These are phyloP conservation scores for Trichosanthes cucumerina DNA, from an alignment of 306 rosid genomes.

Conservation along the genomic window DNA sequence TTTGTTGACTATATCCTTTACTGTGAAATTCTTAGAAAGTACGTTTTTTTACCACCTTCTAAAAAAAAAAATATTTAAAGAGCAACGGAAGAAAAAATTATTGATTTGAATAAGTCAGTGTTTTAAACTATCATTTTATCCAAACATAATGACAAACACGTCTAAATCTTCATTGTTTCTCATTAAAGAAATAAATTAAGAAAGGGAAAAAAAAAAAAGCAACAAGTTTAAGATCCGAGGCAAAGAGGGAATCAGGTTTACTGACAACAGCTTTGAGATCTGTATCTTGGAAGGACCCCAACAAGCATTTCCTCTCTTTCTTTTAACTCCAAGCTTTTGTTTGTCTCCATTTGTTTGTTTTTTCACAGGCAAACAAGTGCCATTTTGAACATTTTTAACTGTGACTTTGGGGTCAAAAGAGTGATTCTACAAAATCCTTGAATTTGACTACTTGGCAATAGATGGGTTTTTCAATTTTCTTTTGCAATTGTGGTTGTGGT, in stretches of 20 bases:
- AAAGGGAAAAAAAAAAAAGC: not conserved
- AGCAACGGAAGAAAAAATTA: not conserved
- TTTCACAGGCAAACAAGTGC: not conserved
- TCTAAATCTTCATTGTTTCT: not conserved
- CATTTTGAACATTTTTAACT: not conserved
- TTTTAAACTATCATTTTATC: not conserved
- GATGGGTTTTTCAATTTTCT: not conserved
- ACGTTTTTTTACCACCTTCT: not conserved
- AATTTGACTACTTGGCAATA: not conserved
- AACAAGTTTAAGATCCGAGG: slow-evolving; percentile 5
- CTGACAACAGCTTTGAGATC: slow-evolving; percentile 6
- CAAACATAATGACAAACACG: not conserved
- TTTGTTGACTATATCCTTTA: not conserved
- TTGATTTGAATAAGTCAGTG: not conserved
- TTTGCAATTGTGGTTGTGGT: not conserved
- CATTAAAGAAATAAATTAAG: not conserved
- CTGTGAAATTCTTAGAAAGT: not conserved
- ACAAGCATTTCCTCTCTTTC: not conserved
- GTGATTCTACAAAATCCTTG: not conserved
- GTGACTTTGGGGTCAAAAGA: slow-evolving; percentile 5
- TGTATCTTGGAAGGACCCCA: slow-evolving; percentile 8
- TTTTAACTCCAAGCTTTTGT: not conserved
- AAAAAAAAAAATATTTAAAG: not conserved
- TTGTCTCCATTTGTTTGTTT: slow-evolving; percentile 5
- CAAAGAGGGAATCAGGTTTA: not conserved